Percentiles rank a stretch among this genome's conserved stretches.
phyloP scores from a whole-genome alignment of 2,329 filamentous ascomycete genomes.

The Epichloe typhina region DNA sequence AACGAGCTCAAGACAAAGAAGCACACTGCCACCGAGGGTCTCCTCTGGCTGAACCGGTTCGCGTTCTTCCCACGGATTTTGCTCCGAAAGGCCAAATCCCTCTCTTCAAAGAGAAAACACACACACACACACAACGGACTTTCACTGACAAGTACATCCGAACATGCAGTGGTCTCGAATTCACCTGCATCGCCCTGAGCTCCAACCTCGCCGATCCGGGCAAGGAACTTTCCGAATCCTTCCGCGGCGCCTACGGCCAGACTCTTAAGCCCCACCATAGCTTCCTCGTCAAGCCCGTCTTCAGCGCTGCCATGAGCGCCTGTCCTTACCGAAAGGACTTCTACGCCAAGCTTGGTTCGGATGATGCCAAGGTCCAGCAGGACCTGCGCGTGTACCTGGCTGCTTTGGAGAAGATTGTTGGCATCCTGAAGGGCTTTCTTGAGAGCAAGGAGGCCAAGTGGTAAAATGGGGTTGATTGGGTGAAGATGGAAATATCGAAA shows the following conservation, averaged over 20 bases:
- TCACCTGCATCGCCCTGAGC: conserved; percentile 74
- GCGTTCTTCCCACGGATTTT: conserved; percentile 10
- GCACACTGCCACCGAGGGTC: conserved; percentile 75
- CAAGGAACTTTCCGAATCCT: conserved; percentile 74
- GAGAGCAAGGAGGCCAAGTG: conserved; percentile 14
- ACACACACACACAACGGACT: no score
- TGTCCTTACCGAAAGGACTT: conserved; percentile 91
- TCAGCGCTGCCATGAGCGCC: conserved; percentile 83
- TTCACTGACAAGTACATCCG: conserved; percentile 2
- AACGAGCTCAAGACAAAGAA: conserved; percentile 87
- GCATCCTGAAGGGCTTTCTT: conserved; percentile 54
- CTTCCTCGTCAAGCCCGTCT: conserved; percentile 82
- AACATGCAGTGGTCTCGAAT: conserved; percentile 68
- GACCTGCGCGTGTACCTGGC: conserved; percentile 60
- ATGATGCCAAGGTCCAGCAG: conserved; percentile 46
- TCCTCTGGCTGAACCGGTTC: conserved; percentile 83
- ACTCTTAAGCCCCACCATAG: conserved; percentile 89
- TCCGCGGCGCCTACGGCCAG: conserved; percentile 69
- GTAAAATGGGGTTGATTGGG: neutral
- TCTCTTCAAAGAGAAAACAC: neutral
- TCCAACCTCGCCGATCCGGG: conserved; percentile 55
- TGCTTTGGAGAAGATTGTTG: conserved; percentile 65
- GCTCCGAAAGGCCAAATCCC: neutral
- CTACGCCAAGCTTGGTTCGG: conserved; percentile 69
- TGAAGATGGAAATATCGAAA: neutral